Base-by-base conservation (phyloP, 1,284 basidiomycete genomes). In the Ceratobasidium sp. region DNA sequence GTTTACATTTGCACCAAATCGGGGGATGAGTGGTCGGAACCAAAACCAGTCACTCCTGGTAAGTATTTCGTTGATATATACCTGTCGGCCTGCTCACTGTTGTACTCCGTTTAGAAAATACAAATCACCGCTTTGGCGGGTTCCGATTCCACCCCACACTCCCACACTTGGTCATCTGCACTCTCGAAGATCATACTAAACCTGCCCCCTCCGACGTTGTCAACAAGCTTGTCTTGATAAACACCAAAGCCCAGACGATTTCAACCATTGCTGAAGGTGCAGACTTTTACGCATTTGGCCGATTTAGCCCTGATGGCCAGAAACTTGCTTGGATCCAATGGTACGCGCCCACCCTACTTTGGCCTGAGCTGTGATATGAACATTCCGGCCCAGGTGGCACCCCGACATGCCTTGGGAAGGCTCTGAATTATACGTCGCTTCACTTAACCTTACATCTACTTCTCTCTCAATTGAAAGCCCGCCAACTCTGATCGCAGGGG, bases 381-480 rank as follows among this genome's bases (percentile, higher is more conserved):
- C 39, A 53, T 53, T 24, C 24, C 4, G 9, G 14, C 27, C 19
- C 83, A 82, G 66, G 66, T 69, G 66, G 76, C 89, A 90, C 76
- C 93, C 93, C 0, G 88, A 92, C 78, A 94, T 94, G 93, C 92
- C 92, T 24, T 94, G 91, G 90, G 89, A 92, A 78, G 90, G 88
- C 22, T 85, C 87, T 0, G 83, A 90, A 78, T 82, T 94, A 48
- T 84, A 86, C 77, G 80, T 91, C 29, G 90, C 87, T 0, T 49
- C 83, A 13, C 79, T 86, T 34, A 76, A 75, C 0, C 29, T 87
- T 49, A 78, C 78, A 13, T 83, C 84, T 71, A 73, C 74, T 9
- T 69, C 66, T 4, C 22, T 69, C 31, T 69, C 66, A 34, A 69
- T 69, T 24, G 16, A 49, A 13, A 31, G 53, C 34, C 22, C 66